Evolutionary conservation across 163 green algal genomes (phyloP), one percentile per base, ranked within the genome.

Genomic region (Prototheca stagnorum): DNA sequence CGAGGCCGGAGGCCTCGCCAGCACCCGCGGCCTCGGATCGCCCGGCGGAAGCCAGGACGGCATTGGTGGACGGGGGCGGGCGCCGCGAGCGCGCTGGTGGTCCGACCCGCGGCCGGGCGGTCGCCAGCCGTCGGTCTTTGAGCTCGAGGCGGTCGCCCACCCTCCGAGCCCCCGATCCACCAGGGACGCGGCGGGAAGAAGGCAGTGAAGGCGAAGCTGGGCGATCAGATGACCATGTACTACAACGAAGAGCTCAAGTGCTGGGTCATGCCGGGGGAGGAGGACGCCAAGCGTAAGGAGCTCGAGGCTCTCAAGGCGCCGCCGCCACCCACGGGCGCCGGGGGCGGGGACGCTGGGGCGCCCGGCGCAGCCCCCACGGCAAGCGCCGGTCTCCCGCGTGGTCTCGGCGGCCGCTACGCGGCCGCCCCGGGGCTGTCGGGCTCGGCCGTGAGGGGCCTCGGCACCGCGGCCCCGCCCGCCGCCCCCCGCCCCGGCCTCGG

Each of bases 181-280:
- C 50, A 51, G 51, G 34, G 51, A 8, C 24, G 27, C n/a, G 51
- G 44, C 8, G n/a, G n/a, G n/a, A 63, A 63, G 26, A 54, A 53
- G 35, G 42, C 35, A 7, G 50, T 40, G 2, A 54, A 53, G 27
- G 57, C 51, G 29, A 68, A 68, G 35, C 39, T 68, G 15, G 60
- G 60, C 2, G 37, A 58, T 5, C 31, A 56, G 24, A 40, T 68
- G 35, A 7, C 33, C 5, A 68, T 68, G 60, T 68, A 68, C 34
- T 68, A 61, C 36, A 58, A 68, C n/a, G 60, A 68, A 27, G 60
- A 68, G 60, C 60, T 68, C 48, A 68, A 68, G 49, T 63, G 53
- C 53, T 68, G 60, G 60, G 23, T 68, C 28, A 34, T 56, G 40
- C 54, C 46, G 6, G 60, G 60, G 5, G 60, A 68, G 27, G 60